Evolutionary conservation across 768 basidiomycete genomes (phyloP), one percentile per base, ranked within the genome.

Genomic region (Termitomyces sp.): DNA sequence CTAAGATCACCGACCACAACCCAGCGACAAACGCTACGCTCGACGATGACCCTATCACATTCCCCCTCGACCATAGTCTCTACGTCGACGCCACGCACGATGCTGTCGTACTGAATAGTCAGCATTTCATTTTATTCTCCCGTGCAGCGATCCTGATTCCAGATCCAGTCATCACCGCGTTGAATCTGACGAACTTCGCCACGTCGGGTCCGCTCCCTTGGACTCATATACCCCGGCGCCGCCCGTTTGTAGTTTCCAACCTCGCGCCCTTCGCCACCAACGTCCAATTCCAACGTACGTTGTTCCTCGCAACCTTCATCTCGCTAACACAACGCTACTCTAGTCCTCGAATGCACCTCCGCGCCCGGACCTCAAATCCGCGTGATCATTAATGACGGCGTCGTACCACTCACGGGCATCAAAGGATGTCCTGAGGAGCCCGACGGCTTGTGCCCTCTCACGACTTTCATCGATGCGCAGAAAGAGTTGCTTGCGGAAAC

Each of bases 41-140:
- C 55, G 80, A 94, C 63, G 81, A 89, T 61, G 84, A 81, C 62
- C 75, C 78, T 1, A 76, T 79, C 20, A 88, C 83, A 0, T 91
- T 90, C 81, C 90, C 89, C 6, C 77, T 93, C 1, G 73, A 80
- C 26, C 82, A 91, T 58, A 80, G 76, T 55, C 69, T 95, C 40
- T 95, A 94, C 60, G 93, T 93, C 9, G 94, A 96, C 68, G 91
- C 91, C 5, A 91, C 89, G 2, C 94, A 95, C 60, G 94, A 95
- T 65, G 91, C 92, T 18, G 89, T 95, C 41, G 85, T 95, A 0
- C 74, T 93, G 23, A 89, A 93, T 65, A 82, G 90, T 90, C 36
- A 36, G 32, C 35, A 48, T 18, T 30, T 52, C 10, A 5, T 1
- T 40, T 1, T 0, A 12, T 40, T 10, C 8, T n/a, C 2, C 0